A percentile compares a stretch with the other conserved stretches of the same genome.
phyloP scores from a whole-genome alignment of 1,139 yeast genomes.

The Scheffersomyces stambukii region DNA sequence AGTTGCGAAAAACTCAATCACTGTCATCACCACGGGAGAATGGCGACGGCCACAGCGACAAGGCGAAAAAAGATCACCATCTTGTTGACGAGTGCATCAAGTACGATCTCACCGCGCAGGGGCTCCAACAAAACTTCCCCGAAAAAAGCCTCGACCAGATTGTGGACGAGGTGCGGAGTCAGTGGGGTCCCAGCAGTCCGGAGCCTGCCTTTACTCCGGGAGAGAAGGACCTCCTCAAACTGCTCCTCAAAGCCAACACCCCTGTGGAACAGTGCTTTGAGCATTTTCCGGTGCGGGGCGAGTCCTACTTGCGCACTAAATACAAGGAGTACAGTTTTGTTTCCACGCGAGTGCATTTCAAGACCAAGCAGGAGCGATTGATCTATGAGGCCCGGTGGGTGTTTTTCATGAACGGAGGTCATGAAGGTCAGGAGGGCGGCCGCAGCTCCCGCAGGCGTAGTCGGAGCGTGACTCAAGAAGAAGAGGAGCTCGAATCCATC shows the following conservation, averaged over 20 bases:
- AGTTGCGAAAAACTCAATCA: background rate
- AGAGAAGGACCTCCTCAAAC: conserved; percentile 11
- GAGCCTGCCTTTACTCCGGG: conserved; percentile 13
- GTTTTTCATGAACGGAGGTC: conserved; percentile 11
- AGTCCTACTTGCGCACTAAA: conserved; percentile 14
- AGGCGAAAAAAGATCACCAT: too few relatives aligned
- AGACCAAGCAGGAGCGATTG: conserved; percentile 26
- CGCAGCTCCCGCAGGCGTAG: background rate
- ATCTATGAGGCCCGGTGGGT: conserved; percentile 40
- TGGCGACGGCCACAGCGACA: too few relatives aligned
- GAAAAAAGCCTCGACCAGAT: conserved; percentile 5
- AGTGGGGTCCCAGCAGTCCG: conserved; percentile 6
- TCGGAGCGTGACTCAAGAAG: conserved; percentile 3
- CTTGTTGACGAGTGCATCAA: conserved; percentile 7
- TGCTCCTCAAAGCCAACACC: conserved; percentile 5
- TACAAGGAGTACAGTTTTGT: conserved; percentile 19
- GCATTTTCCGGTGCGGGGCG: conserved; percentile 13
- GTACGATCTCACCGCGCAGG: conserved; percentile 10
- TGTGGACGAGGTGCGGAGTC: conserved; percentile 5
- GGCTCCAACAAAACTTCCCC: conserved; percentile 9
- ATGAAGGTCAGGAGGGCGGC: conserved; percentile 1
- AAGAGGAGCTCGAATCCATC: conserved; percentile 5
- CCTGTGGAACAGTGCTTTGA: conserved; percentile 9
- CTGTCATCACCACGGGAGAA: background rate
- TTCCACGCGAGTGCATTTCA: conserved; percentile 24